phyloP scores from a whole-genome alignment of 2,329 filamentous ascomycete species.

The Westerdykella ornata region DNA sequence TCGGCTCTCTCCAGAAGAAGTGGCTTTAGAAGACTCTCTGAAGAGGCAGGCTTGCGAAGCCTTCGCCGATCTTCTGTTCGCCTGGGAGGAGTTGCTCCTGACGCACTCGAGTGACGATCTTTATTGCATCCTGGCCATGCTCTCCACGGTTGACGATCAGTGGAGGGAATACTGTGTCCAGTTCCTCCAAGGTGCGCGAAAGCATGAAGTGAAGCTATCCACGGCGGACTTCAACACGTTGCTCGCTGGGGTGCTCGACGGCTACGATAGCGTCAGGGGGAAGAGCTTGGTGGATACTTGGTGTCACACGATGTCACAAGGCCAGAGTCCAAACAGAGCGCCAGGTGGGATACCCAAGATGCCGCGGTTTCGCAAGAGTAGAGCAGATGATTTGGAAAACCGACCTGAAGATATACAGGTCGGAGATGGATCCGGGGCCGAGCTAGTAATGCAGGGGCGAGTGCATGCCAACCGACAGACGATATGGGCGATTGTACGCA shows the following conservation, averaged over 20 bases:
- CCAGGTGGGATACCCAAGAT: conserved; percentile 31
- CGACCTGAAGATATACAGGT: conserved; percentile 27
- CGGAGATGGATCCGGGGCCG: conserved; percentile 21
- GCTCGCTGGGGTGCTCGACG: conserved; percentile 50
- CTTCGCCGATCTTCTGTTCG: conserved; percentile 27
- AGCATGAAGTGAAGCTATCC: conserved; percentile 21
- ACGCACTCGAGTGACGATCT: conserved; percentile 21
- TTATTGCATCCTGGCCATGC: conserved; percentile 27
- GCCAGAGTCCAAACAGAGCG: conserved; percentile 21
- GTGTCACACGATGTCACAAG: conserved; percentile 24
- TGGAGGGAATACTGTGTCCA: conserved; percentile 27
- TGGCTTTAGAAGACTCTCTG: conserved; percentile 4
- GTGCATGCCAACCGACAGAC: conserved; percentile 29
- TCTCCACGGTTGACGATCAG: conserved; percentile 22
- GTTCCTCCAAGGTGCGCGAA: conserved; percentile 24
- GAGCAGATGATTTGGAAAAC: conserved; percentile 17
- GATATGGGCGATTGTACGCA: conserved; percentile 28
- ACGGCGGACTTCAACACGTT: conserved; percentile 46
- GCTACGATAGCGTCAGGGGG: conserved; percentile 44
- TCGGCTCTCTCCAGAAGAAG: conserved; percentile 14
- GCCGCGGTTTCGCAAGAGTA: conserved; percentile 21
- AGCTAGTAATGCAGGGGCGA: conserved; percentile 25
- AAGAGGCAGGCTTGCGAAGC: conserved; percentile 15
- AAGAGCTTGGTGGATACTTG: conserved; percentile 45
- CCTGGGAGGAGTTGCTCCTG: conserved; percentile 25